A percentile compares a stretch with the other conserved stretches of the same genome.
These are phyloP conservation scores for Solanum habrochaites DNA, from an alignment of 257 asterid genomes.

Conservation along the genomic window DNA sequence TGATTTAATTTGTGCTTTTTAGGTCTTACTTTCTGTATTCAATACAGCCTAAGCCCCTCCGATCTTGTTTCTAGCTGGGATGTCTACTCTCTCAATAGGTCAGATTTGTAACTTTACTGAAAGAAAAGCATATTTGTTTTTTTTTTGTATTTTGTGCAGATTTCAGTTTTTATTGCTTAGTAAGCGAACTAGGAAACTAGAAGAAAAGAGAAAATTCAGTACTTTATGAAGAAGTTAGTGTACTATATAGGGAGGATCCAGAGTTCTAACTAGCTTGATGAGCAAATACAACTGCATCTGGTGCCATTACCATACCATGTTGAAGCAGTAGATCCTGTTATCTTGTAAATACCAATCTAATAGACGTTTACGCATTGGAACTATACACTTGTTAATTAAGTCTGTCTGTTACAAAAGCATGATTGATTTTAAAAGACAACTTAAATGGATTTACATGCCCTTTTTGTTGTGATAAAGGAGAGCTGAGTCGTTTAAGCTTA, in stretches of 20 bases:
- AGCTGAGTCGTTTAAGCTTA: background rate
- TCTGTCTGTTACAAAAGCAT: background rate
- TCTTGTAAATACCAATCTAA: background rate
- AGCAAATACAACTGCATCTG: background rate
- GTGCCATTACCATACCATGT: background rate
- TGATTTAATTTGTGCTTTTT: background rate
- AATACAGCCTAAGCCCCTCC: constrained; percentile 75
- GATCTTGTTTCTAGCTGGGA: constrained; percentile 96
- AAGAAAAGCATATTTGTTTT: background rate
- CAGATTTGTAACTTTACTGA: background rate
- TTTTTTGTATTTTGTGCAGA: background rate
- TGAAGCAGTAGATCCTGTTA: background rate
- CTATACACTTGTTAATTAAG: background rate
- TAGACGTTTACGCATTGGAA: background rate
- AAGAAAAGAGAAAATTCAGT: background rate
- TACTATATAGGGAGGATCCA: background rate
- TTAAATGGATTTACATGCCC: background rate
- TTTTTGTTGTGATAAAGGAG: background rate
- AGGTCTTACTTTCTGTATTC: constrained; percentile 78
- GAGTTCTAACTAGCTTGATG: background rate
- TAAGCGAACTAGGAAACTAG: too few relatives aligned
- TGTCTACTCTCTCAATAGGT: constrained; percentile 75
- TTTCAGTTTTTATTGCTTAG: background rate
- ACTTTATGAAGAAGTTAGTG: background rate
- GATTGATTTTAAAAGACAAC: background rate